Evolutionary conservation across 805 yeast genomes (phyloP).

Genomic region (Ogataea trehalophila): DNA sequence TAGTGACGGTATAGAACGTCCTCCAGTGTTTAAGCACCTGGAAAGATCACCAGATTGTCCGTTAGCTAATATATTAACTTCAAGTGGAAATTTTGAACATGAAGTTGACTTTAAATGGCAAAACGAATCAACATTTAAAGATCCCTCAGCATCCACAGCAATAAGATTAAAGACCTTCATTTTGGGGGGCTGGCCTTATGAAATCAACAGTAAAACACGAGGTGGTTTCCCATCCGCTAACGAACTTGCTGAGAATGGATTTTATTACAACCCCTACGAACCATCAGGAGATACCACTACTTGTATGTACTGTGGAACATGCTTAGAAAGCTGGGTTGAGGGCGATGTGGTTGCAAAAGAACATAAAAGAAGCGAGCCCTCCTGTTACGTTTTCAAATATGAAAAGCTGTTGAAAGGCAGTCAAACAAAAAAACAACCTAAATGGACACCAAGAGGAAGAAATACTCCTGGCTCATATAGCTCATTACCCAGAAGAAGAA

Average conservation of each 20-base stretch:
- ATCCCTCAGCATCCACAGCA: conserved; percentile 32
- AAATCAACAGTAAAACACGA: conserved; percentile 9
- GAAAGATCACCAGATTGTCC: conserved; percentile 25
- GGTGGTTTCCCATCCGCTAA: conserved; percentile 36
- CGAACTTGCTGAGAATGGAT: conserved; percentile 57
- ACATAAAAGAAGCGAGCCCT: conserved; percentile 42
- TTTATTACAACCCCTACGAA: conserved; percentile 49
- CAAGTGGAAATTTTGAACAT: conserved; percentile 10
- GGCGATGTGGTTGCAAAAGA: conserved; percentile 60
- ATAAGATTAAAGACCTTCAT: conserved; percentile 39
- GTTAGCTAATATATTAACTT: conserved; percentile 15
- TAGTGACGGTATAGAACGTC: conserved; percentile 8
- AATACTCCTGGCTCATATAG: not conserved
- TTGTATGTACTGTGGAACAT: conserved; percentile 61
- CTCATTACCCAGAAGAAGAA: conserved; percentile 1
- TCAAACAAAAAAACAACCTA: not conserved
- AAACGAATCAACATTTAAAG: conserved; percentile 25
- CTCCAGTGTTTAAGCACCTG: conserved; percentile 21
- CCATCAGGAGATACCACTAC: conserved; percentile 49
- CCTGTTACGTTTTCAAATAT: conserved; percentile 36
- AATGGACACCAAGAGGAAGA: conserved; percentile 28
- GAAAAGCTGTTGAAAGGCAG: not conserved
- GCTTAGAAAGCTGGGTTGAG: conserved; percentile 68
- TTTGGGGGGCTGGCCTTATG: conserved; percentile 41
- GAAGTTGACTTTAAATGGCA: conserved; percentile 15